Conservation (phyloP, 2,329 filamentous ascomycete species). For the Fusarium luffae region DNA sequence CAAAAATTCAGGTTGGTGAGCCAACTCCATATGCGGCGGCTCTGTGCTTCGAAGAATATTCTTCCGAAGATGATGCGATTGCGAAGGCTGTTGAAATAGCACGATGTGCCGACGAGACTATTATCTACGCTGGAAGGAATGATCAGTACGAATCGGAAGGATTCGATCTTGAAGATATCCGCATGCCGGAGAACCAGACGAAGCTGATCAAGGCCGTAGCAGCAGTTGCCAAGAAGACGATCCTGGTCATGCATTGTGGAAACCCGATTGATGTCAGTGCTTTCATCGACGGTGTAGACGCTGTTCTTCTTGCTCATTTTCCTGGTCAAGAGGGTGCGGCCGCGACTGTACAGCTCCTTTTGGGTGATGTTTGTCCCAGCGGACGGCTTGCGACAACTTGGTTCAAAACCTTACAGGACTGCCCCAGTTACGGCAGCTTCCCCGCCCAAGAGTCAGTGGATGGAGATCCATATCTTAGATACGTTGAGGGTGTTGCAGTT, state of each 20-base stretch:
- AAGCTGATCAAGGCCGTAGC: conserved; percentile 24
- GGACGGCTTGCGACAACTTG: conserved; percentile 26
- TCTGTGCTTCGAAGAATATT: conserved; percentile 32
- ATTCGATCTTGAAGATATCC: conserved; percentile 25
- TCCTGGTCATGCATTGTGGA: conserved; percentile 27
- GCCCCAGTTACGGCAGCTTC: conserved; percentile 22
- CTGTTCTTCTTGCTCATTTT: conserved; percentile 25
- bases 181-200: conserved; percentile 21
- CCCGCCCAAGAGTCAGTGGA: conserved; percentile 1
- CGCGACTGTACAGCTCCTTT: conserved; percentile 15
- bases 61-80: conserved; percentile 13
- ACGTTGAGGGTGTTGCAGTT: conserved; percentile 21
- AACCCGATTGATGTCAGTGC: conserved; percentile 27
- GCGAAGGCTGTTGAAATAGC: conserved; percentile 20
- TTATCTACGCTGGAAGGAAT: conserved; percentile 30
- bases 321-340: conserved; percentile 29
- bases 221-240: conserved; percentile 15
- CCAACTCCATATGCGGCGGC: conserved; percentile 9
- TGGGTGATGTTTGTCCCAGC: conserved; percentile 17
- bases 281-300: conserved; percentile 22
- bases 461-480: conserved; percentile 8
- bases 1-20: neutral
- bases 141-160: conserved; percentile 34
- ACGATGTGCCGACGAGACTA: neutral
- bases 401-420: conserved; percentile 30